Evolutionary conservation across 352 stramenopile genomes (phyloP), one percentile per base, ranked within the genome.

Genomic region (Pythium guiyangense): DNA sequence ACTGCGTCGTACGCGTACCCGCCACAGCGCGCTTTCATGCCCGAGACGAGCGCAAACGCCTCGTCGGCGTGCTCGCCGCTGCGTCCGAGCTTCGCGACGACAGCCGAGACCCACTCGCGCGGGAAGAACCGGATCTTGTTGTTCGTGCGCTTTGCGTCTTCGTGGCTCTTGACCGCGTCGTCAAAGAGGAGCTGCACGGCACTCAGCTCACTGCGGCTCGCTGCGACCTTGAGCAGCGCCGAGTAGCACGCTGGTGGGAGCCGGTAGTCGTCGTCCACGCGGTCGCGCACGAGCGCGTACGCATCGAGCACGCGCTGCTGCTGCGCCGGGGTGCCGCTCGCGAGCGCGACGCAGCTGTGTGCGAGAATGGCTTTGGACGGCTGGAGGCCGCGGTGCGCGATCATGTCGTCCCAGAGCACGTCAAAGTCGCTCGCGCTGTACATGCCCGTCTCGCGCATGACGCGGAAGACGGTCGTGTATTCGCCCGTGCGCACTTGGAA

Each of bases 381-480:
- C 8, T 34, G 25, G 31, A 86, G 60, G 14, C 47, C 65, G 22
- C 70, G 71, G 34, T 57, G 49, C 3, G 20, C 12, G 18, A 31
- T 35, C 67, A 88, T 86, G 26, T 77, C 68, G 20, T 74, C 49
- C 57, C 71, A 81, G 14, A 88, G 54, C 27, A 46, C 20, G 18
- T 71, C 69, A 45, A 85, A 77, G 22, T 79, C 72, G 18, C 66
- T 52, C 0, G 45, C 62, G 25, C 51, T 56, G 61, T 72, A 84
- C 39, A 12, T 26, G 31, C 12, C 22, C 14, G 64, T 47, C 37
- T 73, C 71, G 48, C 64, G 61, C 73, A 88, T 88, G 42, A 60
- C 44, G 22, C 59, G 62, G 39, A 84, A 69, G 6, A 88, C 49
- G 1, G 55, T 64, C 12, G 70, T 54, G 49, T 84, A 86, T 49